A percentile compares a stretch with the other conserved stretches of the same genome.
Conservation (phyloP, 2,329 filamentous ascomycete species). For the Cladosporium sp. region DNA sequence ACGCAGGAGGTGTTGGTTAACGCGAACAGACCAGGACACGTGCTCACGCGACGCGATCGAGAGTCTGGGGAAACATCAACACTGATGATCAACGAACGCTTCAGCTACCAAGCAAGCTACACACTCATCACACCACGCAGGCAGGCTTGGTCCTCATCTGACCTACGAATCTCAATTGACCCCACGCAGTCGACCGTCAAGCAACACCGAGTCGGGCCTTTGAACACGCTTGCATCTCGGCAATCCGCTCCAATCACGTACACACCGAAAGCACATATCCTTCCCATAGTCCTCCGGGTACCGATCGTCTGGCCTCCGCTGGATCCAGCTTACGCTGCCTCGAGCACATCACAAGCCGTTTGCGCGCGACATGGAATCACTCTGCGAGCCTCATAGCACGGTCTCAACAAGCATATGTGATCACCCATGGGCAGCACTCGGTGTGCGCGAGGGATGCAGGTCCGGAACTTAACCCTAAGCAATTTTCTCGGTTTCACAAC, state of each 20-base stretch:
- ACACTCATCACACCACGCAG: conserved; percentile 1
- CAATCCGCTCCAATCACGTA: conserved; percentile 23
- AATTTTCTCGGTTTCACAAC: conserved; percentile 60
- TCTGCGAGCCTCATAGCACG: conserved; percentile 58
- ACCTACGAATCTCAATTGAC: neutral
- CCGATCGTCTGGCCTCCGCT: conserved; percentile 60
- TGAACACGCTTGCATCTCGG: neutral
- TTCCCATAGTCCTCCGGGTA: conserved; percentile 77
- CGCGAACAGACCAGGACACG: neutral
- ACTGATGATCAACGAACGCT: neutral
- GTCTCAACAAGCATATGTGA: conserved; percentile 46
- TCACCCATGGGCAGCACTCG: conserved; percentile 15
- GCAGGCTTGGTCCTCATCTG: neutral
- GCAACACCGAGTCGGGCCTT: conserved; percentile 14
- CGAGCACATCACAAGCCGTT: conserved; percentile 36
- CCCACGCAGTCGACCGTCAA: conserved; percentile 1
- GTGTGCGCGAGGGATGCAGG: conserved; percentile 57
- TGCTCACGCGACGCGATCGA: neutral
- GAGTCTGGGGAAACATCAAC: conserved; percentile 2
- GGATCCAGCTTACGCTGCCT: conserved; percentile 42
- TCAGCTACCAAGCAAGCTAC: neutral
- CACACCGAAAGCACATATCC: conserved; percentile 64
- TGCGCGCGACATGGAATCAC: conserved; percentile 17
- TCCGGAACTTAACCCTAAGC: conserved; percentile 98
- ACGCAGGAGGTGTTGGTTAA: neutral